Percentiles rank a stretch among this genome's conserved stretches.
Conservation (phyloP, 2,329 filamentous ascomycete species). For the Calonectria honghensis region DNA sequence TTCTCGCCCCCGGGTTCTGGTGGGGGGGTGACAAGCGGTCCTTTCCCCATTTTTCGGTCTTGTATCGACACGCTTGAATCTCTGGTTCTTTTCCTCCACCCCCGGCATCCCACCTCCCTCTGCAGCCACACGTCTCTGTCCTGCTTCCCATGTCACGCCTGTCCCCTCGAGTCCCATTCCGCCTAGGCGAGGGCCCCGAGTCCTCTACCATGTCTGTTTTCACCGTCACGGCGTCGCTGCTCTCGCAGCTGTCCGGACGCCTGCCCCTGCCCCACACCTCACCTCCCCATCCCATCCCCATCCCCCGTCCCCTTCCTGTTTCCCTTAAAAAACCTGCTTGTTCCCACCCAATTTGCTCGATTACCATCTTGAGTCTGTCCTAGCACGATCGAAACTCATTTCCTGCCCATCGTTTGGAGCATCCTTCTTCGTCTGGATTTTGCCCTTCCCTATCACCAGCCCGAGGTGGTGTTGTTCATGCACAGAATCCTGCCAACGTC, state of each 20-base stretch:
- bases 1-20: background rate
- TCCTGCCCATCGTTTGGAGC: background rate
- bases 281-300: background rate
- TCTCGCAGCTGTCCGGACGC: background rate
- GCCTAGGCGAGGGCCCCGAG: background rate
- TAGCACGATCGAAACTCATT: slow-evolving; percentile 6
- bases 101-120: background rate
- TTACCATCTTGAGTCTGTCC: background rate
- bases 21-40: background rate
- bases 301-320: background rate
- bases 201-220: background rate
- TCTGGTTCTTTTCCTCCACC: no score
- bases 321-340: slow-evolving; percentile 28
- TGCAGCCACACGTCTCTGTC: background rate
- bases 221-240: background rate
- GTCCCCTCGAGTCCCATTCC: background rate
- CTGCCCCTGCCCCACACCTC: background rate
- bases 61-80: background rate
- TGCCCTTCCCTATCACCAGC: slow-evolving; percentile 2
- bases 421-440: background rate
- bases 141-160: background rate
- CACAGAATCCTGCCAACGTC: slow-evolving; percentile 24
- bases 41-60: no score
- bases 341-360: slow-evolving; percentile 15
- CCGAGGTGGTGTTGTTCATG: slow-evolving; percentile 29